These are phyloP conservation scores for Patellifolia procumbens DNA, from an alignment of 179 eudicot genomes.

Conservation along the genomic window DNA sequence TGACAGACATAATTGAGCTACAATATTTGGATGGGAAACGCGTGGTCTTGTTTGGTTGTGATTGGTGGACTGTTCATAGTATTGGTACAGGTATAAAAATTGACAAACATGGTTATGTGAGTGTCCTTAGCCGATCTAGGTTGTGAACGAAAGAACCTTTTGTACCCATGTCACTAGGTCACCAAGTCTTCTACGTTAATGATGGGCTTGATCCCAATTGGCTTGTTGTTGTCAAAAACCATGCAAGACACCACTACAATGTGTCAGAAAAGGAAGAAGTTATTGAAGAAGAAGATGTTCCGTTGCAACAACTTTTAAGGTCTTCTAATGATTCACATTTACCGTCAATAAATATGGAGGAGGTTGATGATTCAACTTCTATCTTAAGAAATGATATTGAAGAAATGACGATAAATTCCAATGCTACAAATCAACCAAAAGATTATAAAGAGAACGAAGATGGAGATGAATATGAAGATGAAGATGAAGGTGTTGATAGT, in stretches of 20 bases:
- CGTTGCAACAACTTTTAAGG: neutral
- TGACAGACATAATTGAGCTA: conserved; percentile 8
- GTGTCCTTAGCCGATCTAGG: neutral
- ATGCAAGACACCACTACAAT: conserved; percentile 17
- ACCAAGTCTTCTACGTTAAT: conserved; percentile 26
- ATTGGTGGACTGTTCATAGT: conserved; percentile 26
- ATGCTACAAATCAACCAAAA: neutral
- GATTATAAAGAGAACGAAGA: neutral
- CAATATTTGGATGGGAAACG: conserved; percentile 13
- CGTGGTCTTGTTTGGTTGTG: conserved; percentile 22
- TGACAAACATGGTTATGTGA: neutral
- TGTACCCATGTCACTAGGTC: conserved; percentile 18
- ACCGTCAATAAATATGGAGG: neutral
- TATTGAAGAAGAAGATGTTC: neutral
- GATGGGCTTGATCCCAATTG: conserved; percentile 27
- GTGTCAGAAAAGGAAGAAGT: neutral
- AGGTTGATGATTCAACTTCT: neutral
- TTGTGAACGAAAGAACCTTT: conserved; percentile 23
- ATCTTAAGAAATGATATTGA: neutral
- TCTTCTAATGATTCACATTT: neutral
- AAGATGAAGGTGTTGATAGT: no score
- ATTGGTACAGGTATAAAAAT: neutral
- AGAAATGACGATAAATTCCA: neutral
- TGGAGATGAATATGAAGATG: neutral
- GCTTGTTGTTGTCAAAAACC: conserved; percentile 24